A percentile compares a stretch with the other conserved stretches of the same genome.
Evolutionary conservation across 2,329 filamentous ascomycete species (phyloP).

Genomic region (Thyridium curvatum): DNA sequence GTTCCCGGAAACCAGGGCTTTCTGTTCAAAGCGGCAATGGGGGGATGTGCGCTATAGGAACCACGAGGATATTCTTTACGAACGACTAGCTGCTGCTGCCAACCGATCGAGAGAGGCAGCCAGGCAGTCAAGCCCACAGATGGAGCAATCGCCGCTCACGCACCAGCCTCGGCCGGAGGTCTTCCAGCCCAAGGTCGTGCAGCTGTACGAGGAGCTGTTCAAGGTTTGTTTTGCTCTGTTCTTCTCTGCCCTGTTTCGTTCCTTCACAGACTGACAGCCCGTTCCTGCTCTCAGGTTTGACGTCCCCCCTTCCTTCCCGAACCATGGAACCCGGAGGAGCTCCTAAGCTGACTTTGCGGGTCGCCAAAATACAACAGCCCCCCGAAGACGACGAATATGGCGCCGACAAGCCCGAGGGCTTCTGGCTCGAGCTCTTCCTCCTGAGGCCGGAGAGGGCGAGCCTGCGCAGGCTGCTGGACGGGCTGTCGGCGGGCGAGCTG

Average conservation of each 20-base stretch:
- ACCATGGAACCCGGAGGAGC: no score
- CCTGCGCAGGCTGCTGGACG: conserved; percentile 62
- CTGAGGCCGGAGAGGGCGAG: conserved; percentile 69
- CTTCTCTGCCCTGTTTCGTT: conserved; percentile 6
- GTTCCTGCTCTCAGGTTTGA: conserved; percentile 1
- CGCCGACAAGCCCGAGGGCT: conserved; percentile 73
- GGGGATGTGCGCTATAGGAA: no score
- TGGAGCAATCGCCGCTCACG: conserved; percentile 90
- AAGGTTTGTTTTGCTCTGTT: conserved; percentile 40
- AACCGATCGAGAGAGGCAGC: no score
- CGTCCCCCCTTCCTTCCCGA: neutral
- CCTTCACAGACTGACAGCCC: conserved; percentile 1
- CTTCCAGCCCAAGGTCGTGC: conserved; percentile 90
- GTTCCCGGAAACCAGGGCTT: no score
- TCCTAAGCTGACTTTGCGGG: neutral
- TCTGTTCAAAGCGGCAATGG: no score
- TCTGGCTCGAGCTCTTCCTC: conserved; percentile 95
- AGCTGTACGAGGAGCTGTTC: conserved; percentile 82
- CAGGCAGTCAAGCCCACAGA: conserved; percentile 34
- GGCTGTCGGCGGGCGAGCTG: conserved; percentile 67
- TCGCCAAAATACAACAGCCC: neutral
- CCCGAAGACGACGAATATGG: conserved; percentile 47
- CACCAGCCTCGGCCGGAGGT: conserved; percentile 84
- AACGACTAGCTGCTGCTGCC: no score
- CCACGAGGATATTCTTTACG: no score